Base-by-base conservation (phyloP, 768 basidiomycete species). In the Calvatia gigantea region DNA sequence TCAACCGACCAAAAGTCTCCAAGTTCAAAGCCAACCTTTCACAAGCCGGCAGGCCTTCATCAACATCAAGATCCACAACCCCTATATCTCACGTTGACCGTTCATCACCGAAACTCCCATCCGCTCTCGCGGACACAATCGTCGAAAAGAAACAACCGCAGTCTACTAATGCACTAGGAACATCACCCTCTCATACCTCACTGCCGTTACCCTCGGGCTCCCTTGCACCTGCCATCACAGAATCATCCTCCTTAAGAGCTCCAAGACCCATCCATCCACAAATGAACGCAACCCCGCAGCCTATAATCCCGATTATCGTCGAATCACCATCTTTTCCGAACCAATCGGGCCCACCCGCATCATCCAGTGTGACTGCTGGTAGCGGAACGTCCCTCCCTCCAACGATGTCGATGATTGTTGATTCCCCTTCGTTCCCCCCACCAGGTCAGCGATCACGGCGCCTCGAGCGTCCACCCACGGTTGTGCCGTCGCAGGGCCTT, bases 1-100 rank as follows among this genome's bases (percentile, higher is more conserved):
- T 66, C 57, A 68, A 64, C 47, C 73, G 66, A 48, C 67, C 70
- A 33, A 78, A 77, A 56, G 64, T 67, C 3, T 83, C 80, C 6
- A 79, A 72, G 63, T 83, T 85, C 69, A 80, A 78, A 65, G 65
- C 71, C n/a, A 68, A 73, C 38, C 71, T 73, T 58, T 56, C 69
- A 12, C 64, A 67, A 27, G 67, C 65, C 25, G 72, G 70, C 23
- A 65, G 67, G 33, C 65, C 65, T 28, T 50, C 54, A 5, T 29
- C 54, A 3, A 33, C 54, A 19, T 57, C 62, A 29, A 46, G 49
- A 6, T 55, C 59, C 27, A 33, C 46, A 27, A 28, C 41, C 11
- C 54, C 56, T 2, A 60, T 38, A 55, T 59, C 41, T 45, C 31
- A 28, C 29, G 45, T 51, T 42, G 46, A 15, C 19, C 45, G 70